phyloP scores from a whole-genome alignment of 139 green algal species.

The Chlorella sp. region DNA sequence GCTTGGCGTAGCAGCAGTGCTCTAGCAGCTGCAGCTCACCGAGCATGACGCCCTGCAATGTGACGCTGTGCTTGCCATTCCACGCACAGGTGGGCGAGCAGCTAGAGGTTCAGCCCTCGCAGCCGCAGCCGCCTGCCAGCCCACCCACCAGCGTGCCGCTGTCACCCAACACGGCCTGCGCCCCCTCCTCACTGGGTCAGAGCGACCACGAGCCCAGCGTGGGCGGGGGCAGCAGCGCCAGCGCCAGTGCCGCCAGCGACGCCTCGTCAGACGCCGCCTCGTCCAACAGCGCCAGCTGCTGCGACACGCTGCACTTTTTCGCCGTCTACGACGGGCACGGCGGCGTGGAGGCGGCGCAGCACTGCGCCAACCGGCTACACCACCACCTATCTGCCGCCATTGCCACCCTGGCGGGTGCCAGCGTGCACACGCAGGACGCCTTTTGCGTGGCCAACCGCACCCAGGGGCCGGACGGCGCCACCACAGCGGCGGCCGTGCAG shows the following conservation, averaged over 20 bases:
- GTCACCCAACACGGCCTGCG: conserved; percentile 3
- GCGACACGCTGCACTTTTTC: conserved; percentile 72
- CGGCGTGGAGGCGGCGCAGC: conserved; percentile 50
- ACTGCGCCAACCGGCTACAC: conserved; percentile 58
- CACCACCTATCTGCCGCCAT: conserved; percentile 48
- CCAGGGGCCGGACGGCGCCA: too few species aligned
- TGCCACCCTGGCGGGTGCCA: background rate
- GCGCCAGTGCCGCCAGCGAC: background rate
- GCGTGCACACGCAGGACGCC: conserved; percentile 1
- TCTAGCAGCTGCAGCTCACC: too few species aligned
- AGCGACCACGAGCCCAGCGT: background rate
- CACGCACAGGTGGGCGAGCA: background rate
- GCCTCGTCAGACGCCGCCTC: too few species aligned
- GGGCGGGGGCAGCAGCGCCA: conserved; percentile 10
- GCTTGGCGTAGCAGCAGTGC: too few species aligned
- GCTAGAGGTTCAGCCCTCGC: conserved; percentile 7
- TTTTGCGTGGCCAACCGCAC: conserved; percentile 1
- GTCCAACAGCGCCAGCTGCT: conserved; percentile 4
- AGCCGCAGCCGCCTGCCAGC: background rate
- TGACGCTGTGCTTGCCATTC: too few species aligned
- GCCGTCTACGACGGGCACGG: conserved; percentile 73
- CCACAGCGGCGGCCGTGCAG: too few species aligned
- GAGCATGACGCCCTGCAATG: too few species aligned
- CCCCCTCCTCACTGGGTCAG: background rate
- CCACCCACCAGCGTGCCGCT: conserved; percentile 6